These are phyloP conservation scores for Leptographium lundbergii DNA, from an alignment of 2,329 filamentous ascomycete genomes.

Conservation along the genomic window DNA sequence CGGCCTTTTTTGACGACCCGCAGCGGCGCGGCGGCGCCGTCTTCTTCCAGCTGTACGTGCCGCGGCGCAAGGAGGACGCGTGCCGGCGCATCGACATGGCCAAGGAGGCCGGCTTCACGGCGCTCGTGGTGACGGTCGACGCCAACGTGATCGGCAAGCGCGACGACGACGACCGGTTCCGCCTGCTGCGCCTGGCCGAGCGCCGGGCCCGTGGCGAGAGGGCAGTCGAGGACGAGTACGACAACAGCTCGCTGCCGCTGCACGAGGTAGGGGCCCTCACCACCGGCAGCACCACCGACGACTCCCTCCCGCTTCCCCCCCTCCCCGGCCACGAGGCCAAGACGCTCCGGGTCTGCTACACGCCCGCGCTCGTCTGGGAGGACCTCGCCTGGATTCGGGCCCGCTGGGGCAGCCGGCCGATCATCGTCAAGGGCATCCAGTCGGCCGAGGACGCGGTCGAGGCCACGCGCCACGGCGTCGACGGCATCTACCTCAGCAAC, in stretches of 20 bases:
- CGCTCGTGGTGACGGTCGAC: constrained; percentile 8
- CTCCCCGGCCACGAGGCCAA: constrained; percentile 2
- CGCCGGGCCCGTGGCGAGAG: not conserved
- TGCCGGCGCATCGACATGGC: constrained; percentile 4
- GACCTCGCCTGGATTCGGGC: constrained; percentile 42
- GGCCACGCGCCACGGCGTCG: constrained; percentile 25
- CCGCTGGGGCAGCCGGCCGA: constrained; percentile 41
- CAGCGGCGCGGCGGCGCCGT: constrained; percentile 4
- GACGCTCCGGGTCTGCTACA: not conserved
- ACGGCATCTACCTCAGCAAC: constrained; percentile 35
- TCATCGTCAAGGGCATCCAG: constrained; percentile 22
- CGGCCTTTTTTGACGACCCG: not conserved
- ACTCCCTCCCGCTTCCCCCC: not conserved
- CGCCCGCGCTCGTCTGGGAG: constrained; percentile 33
- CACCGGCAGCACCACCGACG: not conserved
- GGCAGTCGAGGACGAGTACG: not conserved
- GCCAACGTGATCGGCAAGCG: constrained; percentile 8
- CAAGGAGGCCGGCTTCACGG: constrained; percentile 4
- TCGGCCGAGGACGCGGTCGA: constrained; percentile 19
- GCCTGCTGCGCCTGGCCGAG: not conserved
- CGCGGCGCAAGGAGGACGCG: not conserved
- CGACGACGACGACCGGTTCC: constrained; percentile 3
- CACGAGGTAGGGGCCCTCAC: not conserved
- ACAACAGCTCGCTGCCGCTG: too few relatives aligned
- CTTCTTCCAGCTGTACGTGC: constrained; percentile 10